Evolutionary conservation across 2,329 filamentous ascomycete genomes (phyloP), one percentile per base, ranked within the genome.

Genomic region (Penicillium sp.): DNA sequence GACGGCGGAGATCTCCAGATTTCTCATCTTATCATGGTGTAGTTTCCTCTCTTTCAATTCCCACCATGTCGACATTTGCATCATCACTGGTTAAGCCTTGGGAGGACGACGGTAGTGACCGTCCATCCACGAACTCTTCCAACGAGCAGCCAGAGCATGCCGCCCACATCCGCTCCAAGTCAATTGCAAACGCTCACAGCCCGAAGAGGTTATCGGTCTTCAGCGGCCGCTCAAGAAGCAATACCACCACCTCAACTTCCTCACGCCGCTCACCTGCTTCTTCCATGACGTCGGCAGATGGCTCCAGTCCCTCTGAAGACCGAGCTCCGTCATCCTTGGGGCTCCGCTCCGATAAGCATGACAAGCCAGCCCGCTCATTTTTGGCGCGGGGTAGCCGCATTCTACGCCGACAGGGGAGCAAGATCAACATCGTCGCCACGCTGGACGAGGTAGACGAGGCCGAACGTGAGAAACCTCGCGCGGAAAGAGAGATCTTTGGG

Each of bases 171-270:
- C 68, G 68, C 22, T 71, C 68, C 13, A 62, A 64, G 36, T 71
- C 69, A 9, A 68, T 59, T 29, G 67, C 65, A 19, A 63, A 66
- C 50, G 53, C 66, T 11, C 60, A 69, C 14, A 72, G 64, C 47
- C 70, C 71, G 16, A 72, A 66, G 56, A 67, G 70, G 27, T 47
- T 70, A 11, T 73, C 71, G 0, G 66, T 73, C 46, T 72, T 73
- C 30, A 62, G 63, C 43, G 64, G 66, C 30, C 70, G 71, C 14
- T 70, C 71, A 7, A 60, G 71, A 52, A 72, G 69, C 53, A 73
- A 73, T 34, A 76, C 75, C 19, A 77, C 74, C 52, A 82, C 77
- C 9, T 78, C 79, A 1, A 74, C 75, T 35, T 75, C 77, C 16
- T 69, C 68, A 14, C 66, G 64, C 51, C 72, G 68, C 36, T 77